Evolutionary conservation across 2,329 filamentous ascomycete genomes (phyloP).

Genomic region (Herpomyces periplanetae): DNA sequence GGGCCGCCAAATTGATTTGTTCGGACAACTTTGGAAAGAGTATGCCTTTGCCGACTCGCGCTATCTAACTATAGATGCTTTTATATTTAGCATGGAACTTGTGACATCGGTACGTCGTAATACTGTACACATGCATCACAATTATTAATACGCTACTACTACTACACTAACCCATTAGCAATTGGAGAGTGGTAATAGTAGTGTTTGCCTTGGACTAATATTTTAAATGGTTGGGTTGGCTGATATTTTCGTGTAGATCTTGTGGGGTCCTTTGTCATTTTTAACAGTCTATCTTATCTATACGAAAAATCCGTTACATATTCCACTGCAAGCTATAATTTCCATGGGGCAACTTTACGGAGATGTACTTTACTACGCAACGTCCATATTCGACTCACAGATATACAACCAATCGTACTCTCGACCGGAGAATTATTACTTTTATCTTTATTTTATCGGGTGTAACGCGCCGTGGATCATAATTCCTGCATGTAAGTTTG

Average conservation of each 20-base stretch:
- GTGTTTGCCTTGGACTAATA: too few relatives aligned
- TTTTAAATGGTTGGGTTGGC: too few relatives aligned
- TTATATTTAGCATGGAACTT: slow-evolving; percentile 54
- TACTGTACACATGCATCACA: too few relatives aligned
- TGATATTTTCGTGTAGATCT: too few relatives aligned
- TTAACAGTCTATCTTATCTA: slow-evolving; percentile 15
- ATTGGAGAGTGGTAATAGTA: too few relatives aligned
- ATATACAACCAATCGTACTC: slow-evolving; percentile 15
- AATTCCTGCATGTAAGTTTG: slow-evolving; percentile 15
- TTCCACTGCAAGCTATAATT: slow-evolving; percentile 18
- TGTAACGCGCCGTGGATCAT: slow-evolving; percentile 27
- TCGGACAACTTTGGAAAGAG: slow-evolving; percentile 76
- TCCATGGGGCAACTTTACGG: slow-evolving; percentile 22
- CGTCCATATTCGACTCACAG: slow-evolving; percentile 18
- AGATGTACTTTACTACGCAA: slow-evolving; percentile 21
- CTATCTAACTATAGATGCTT: slow-evolving; percentile 40
- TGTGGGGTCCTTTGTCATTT: slow-evolving; percentile 21
- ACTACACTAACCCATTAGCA: too few relatives aligned
- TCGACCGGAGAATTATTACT: slow-evolving; percentile 20
- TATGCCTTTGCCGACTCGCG: slow-evolving; percentile 56
- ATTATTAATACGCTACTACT: too few relatives aligned
- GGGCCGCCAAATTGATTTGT: slow-evolving; percentile 24
- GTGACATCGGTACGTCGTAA: slow-evolving; percentile 24
- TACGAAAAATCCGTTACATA: slow-evolving; percentile 14
- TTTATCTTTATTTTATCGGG: slow-evolving; percentile 22